Percentiles rank a stretch among this genome's conserved stretches.
phyloP scores from a whole-genome alignment of 306 rosid genomes.

The Luffa aegyptiaca region DNA sequence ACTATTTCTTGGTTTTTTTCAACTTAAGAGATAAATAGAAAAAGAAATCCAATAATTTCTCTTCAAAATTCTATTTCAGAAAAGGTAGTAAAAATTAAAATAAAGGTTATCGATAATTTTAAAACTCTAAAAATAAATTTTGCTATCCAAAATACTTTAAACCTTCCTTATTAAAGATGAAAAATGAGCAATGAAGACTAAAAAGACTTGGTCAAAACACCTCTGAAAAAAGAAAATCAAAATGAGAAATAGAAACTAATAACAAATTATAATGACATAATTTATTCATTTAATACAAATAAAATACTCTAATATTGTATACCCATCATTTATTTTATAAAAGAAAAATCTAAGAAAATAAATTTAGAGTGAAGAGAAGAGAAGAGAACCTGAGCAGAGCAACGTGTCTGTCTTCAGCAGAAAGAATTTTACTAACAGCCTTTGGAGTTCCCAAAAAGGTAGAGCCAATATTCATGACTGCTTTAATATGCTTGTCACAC shows the following conservation, averaged over 20 bases:
- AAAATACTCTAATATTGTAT: not conserved
- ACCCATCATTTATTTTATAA: no score
- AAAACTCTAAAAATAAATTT: not conserved
- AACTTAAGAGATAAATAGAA: not conserved
- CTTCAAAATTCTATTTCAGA: not conserved
- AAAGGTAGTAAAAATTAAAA: not conserved
- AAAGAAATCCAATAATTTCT: not conserved
- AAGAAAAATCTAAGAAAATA: not conserved
- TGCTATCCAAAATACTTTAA: not conserved
- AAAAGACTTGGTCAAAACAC: not conserved
- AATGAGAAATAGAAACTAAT: not conserved
- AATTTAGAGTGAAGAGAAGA: constrained; percentile 9
- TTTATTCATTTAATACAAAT: not conserved
- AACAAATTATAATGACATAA: not conserved
- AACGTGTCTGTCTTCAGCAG: constrained; percentile 47
- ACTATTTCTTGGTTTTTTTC: not conserved
- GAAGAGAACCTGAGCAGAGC: constrained; percentile 48
- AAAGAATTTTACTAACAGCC: constrained; percentile 47
- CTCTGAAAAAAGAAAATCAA: not conserved
- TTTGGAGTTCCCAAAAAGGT: constrained; percentile 69
- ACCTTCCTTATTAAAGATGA: not conserved
- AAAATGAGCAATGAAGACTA: not conserved
- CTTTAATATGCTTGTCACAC: constrained; percentile 74
- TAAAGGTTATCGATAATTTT: not conserved
- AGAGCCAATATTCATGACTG: constrained; percentile 66